phyloP scores from a whole-genome alignment of 2,329 filamentous ascomycete genomes.

The Clarireedia hainanense region DNA sequence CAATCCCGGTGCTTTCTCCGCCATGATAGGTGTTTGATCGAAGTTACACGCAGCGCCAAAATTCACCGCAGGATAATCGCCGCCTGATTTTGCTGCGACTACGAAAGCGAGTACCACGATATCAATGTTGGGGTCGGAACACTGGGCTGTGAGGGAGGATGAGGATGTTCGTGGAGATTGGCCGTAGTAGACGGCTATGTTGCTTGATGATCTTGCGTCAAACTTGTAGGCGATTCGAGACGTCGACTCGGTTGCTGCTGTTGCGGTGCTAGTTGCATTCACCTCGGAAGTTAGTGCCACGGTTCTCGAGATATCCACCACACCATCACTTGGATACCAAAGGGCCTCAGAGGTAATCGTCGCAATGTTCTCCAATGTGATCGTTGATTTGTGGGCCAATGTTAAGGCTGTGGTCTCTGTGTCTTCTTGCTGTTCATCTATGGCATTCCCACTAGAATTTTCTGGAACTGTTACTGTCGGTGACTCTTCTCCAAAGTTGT shows the following conservation, averaged over 20 bases:
- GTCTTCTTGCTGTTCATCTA: not conserved
- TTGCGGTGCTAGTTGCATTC: not conserved
- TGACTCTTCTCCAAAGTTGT: not conserved
- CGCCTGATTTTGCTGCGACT: slow-evolving; percentile 5
- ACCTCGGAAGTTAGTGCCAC: too few species aligned
- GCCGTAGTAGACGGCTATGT: slow-evolving; percentile 31
- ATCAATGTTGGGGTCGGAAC: slow-evolving; percentile 29
- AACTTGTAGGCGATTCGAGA: slow-evolving; percentile 19
- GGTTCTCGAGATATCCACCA: not conserved
- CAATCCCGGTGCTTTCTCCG: slow-evolving; percentile 30
- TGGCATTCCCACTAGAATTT: not conserved
- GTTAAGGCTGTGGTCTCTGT: not conserved
- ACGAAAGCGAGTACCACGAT: slow-evolving; percentile 30
- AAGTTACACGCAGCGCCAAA: slow-evolving; percentile 31
- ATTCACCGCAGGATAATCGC: slow-evolving; percentile 18
- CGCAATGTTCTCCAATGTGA: not conserved
- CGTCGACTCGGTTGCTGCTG: not conserved
- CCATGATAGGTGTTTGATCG: slow-evolving; percentile 27
- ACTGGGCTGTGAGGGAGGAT: slow-evolving; percentile 26
- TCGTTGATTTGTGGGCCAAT: not conserved
- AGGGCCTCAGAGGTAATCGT: not conserved
- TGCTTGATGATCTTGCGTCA: slow-evolving; percentile 20
- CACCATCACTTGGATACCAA: not conserved
- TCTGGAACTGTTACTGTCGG: not conserved
- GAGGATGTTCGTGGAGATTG: slow-evolving; percentile 23